phyloP scores from a whole-genome alignment of 2,329 filamentous ascomycete species.

The Capronia coronata region DNA sequence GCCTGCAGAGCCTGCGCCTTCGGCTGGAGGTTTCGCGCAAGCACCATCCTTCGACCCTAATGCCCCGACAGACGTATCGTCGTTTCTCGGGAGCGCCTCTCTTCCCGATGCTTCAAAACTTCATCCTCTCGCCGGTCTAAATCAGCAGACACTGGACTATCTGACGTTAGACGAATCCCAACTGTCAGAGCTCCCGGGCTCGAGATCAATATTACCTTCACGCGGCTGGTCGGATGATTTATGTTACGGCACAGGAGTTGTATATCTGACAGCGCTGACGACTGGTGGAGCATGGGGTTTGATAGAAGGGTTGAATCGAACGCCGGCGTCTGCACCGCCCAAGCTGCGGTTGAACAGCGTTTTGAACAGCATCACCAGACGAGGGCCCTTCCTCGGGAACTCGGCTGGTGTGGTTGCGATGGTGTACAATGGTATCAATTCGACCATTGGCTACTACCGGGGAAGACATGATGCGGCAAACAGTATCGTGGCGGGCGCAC shows the following conservation, averaged over 20 bases:
- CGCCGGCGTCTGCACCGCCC: conserved; percentile 65
- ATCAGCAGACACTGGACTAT: conserved; percentile 91
- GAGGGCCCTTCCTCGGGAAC: conserved; percentile 93
- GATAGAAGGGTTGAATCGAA: conserved; percentile 75
- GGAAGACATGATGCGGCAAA: conserved; percentile 88
- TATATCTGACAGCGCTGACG: conserved; percentile 80
- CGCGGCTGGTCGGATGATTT: conserved; percentile 97
- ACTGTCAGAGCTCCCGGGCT: conserved; percentile 77
- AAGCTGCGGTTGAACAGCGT: conserved; percentile 91
- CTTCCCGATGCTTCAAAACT: conserved; percentile 82
- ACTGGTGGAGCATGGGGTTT: conserved; percentile 88
- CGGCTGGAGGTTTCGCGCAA: conserved; percentile 40
- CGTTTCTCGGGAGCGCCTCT: conserved; percentile 70
- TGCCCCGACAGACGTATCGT: conserved; percentile 71
- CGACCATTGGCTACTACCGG: conserved; percentile 67
- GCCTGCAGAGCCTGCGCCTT: conserved; percentile 40
- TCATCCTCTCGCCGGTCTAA: conserved; percentile 87
- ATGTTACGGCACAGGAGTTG: conserved; percentile 93
- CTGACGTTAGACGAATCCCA: conserved; percentile 86
- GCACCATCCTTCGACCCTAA: conserved; percentile 56
- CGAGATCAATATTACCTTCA: conserved; percentile 81
- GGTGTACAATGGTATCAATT: conserved; percentile 91
- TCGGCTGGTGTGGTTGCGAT: conserved; percentile 93
- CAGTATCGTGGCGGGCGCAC: conserved; percentile 72
- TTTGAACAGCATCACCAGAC: conserved; percentile 84